A percentile compares a stretch with the other conserved stretches of the same genome.
Evolutionary conservation across 2,329 filamentous ascomycete species (phyloP).

Genomic region (Xylaria sp.): DNA sequence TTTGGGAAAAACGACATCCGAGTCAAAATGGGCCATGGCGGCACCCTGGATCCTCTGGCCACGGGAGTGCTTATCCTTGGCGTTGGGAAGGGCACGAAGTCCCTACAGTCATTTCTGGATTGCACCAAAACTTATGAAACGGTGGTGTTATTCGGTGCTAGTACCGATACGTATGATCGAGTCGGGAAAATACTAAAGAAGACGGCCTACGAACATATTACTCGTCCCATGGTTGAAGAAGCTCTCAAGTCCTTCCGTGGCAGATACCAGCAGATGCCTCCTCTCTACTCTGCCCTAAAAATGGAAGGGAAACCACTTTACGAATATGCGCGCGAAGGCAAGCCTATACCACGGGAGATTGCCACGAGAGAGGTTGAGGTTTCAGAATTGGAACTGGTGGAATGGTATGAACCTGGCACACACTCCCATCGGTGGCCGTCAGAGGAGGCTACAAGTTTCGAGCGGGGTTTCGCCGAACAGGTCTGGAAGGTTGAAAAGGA

Average conservation of each 20-base stretch:
- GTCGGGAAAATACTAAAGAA: conserved; percentile 84
- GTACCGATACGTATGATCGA: conserved; percentile 91
- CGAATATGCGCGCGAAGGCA: conserved; percentile 93
- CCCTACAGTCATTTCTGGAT: conserved; percentile 78
- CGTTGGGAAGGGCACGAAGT: conserved; percentile 88
- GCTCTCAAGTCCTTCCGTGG: conserved; percentile 81
- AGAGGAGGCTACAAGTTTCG: conserved; percentile 78
- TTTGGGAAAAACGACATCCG: conserved; percentile 69
- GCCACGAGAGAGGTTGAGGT: conserved; percentile 83
- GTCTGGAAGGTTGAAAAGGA: conserved; percentile 71
- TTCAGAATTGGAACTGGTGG: conserved; percentile 78
- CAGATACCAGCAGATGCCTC: conserved; percentile 87
- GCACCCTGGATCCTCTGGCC: conserved; percentile 92
- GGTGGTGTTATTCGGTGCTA: conserved; percentile 87
- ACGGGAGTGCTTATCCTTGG: conserved; percentile 93
- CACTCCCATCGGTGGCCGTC: conserved; percentile 84
- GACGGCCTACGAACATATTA: conserved; percentile 83
- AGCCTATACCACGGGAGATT: conserved; percentile 86
- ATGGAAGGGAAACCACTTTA: conserved; percentile 95
- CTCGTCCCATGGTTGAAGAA: conserved; percentile 79
- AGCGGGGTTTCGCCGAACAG: conserved; percentile 81
- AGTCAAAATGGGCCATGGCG: conserved; percentile 96
- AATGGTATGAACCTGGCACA: conserved; percentile 85
- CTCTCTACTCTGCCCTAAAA: conserved; percentile 91
- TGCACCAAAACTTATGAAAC: conserved; percentile 97